Evolutionary conservation across 2,329 filamentous ascomycete genomes (phyloP).

Genomic region (Coniochaeta sp.): DNA sequence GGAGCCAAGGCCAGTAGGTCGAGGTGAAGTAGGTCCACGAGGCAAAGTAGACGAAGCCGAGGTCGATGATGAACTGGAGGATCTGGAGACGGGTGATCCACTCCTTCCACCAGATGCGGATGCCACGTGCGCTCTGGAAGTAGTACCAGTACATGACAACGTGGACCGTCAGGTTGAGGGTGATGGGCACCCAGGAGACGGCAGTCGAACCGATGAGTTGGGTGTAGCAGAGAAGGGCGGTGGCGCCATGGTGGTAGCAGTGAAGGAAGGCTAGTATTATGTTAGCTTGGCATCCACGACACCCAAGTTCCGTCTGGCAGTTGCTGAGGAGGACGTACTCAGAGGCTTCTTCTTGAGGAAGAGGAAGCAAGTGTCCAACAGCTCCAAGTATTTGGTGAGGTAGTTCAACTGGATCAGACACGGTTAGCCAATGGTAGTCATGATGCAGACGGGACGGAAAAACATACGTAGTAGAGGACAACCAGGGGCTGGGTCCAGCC

Average conservation of each 20-base stretch:
- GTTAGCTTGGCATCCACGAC: neutral
- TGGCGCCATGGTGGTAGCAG: slow-evolving; percentile 97
- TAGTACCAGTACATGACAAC: slow-evolving; percentile 99
- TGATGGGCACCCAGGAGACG: slow-evolving; percentile 92
- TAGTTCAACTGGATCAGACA: slow-evolving; percentile 70
- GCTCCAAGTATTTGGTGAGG: slow-evolving; percentile 93
- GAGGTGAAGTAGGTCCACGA: slow-evolving; percentile 98
- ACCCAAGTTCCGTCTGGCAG: neutral
- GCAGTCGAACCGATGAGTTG: slow-evolving; percentile 89
- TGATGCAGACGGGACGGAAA: neutral
- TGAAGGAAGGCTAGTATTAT: slow-evolving; percentile 74
- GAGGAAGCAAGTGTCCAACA: slow-evolving; percentile 91
- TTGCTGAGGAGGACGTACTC: slow-evolving; percentile 41
- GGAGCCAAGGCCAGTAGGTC: slow-evolving; percentile 79
- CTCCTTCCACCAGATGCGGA: slow-evolving; percentile 99
- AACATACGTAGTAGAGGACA: slow-evolving; percentile 89
- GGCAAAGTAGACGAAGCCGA: slow-evolving; percentile 96
- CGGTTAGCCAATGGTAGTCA: neutral
- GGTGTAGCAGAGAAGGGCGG: slow-evolving; percentile 94
- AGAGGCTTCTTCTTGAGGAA: slow-evolving; percentile 99
- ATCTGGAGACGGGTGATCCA: slow-evolving; percentile 98
- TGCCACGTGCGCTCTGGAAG: slow-evolving; percentile 94
- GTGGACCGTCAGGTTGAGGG: slow-evolving; percentile 86
- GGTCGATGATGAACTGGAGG: slow-evolving; percentile 92
- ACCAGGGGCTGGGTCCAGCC: slow-evolving; percentile 94